Evolutionary conservation across 495 filamentous ascomycete species (phyloP).

Genomic region (Annulohypoxylon maeteangense): DNA sequence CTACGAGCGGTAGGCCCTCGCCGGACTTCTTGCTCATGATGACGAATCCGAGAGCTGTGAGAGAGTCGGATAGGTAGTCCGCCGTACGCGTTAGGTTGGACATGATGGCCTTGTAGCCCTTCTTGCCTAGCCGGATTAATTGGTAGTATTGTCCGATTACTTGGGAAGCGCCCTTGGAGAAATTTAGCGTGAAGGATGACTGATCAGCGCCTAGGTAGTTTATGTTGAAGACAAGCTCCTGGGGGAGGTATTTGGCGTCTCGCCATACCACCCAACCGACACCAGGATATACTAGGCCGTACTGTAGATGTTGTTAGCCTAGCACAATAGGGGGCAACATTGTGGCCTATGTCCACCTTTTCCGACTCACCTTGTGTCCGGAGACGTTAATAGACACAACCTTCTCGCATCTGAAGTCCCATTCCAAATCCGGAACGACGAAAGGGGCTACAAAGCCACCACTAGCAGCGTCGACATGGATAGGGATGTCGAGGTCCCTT

Average conservation of each 20-base stretch:
- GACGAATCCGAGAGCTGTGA: slow-evolving; percentile 79
- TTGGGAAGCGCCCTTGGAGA: slow-evolving; percentile 90
- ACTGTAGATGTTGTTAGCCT: slow-evolving; percentile 44
- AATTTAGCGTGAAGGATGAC: slow-evolving; percentile 97
- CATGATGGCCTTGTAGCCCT: slow-evolving; percentile 89
- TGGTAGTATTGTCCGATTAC: slow-evolving; percentile 98
- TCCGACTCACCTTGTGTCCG: slow-evolving; percentile 82
- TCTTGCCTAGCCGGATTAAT: slow-evolving; percentile 89
- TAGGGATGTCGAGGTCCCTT: slow-evolving; percentile 77
- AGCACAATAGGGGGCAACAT: neutral
- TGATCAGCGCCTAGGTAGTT: slow-evolving; percentile 96
- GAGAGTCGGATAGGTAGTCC: slow-evolving; percentile 77
- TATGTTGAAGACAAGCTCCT: slow-evolving; percentile 96
- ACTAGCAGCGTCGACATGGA: slow-evolving; percentile 91
- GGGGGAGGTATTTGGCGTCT: slow-evolving; percentile 80
- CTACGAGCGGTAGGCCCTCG: slow-evolving; percentile 83
- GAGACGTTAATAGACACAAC: slow-evolving; percentile 93
- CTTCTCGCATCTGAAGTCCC: slow-evolving; percentile 88
- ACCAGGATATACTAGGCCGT: slow-evolving; percentile 83
- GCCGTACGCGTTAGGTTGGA: slow-evolving; percentile 82
- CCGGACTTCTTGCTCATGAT: slow-evolving; percentile 83
- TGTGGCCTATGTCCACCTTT: neutral
- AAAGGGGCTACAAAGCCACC: slow-evolving; percentile 94
- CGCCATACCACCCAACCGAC: slow-evolving; percentile 95
- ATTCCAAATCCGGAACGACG: slow-evolving; percentile 78